Evolutionary conservation across 208 protist species (phyloP).

Genomic region (Trichomonas gallinae): DNA sequence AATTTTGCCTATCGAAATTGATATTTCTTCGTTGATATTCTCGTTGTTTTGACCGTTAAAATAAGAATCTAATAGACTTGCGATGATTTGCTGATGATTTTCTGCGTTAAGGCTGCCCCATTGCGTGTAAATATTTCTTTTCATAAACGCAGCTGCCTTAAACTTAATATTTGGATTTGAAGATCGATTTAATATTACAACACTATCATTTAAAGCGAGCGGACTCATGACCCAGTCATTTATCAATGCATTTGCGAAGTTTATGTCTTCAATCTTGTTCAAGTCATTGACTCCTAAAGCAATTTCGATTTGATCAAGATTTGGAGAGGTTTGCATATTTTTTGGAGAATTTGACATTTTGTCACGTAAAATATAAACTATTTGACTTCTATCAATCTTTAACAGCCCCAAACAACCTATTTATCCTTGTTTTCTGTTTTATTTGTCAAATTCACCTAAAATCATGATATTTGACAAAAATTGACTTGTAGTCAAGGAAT

Average conservation of each 20-base stretch:
- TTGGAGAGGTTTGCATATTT: background rate
- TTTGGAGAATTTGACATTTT: no score
- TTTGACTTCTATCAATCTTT: no score
- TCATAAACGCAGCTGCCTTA: background rate
- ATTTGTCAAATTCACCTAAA: no score
- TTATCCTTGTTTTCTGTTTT: no score
- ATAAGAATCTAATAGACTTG: background rate
- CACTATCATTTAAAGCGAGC: background rate
- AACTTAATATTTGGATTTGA: background rate
- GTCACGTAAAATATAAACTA: no score
- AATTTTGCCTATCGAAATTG: background rate
- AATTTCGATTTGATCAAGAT: background rate
- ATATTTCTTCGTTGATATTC: background rate
- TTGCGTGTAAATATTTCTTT: background rate
- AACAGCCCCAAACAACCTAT: no score
- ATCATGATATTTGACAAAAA: no score
- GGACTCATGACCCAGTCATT: background rate
- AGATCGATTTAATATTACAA: background rate
- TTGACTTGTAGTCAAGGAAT: no score
- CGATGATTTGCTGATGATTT: background rate
- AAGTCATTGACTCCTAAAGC: background rate
- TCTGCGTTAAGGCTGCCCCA: background rate
- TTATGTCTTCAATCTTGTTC: background rate
- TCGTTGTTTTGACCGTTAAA: background rate
- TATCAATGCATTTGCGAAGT: background rate